Evolutionary conservation across 2,329 filamentous ascomycete species (phyloP).

Genomic region (Pleomassaria siparia): DNA sequence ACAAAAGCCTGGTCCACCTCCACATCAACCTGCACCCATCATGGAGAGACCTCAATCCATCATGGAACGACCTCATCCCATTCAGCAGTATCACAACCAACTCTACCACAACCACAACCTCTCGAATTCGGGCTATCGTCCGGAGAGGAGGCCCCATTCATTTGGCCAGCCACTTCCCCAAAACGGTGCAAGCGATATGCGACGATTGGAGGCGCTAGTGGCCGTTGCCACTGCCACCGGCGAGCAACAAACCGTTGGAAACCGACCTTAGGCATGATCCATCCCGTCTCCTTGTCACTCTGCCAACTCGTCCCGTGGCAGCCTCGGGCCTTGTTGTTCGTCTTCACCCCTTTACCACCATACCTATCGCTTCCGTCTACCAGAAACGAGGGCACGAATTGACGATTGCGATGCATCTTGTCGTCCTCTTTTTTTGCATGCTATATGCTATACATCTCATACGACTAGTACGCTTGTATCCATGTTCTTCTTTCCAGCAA

Average conservation of each 20-base stretch:
- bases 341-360: neutral
- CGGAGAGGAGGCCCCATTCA: constrained; percentile 28
- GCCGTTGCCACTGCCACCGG: constrained; percentile 66
- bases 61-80: constrained; percentile 39
- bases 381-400: constrained; percentile 14
- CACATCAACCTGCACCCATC: constrained; percentile 30
- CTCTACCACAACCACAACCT: constrained; percentile 33
- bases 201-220: constrained; percentile 63
- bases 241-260: constrained; percentile 48
- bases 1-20: constrained; percentile 36
- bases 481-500: constrained; percentile 12
- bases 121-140: constrained; percentile 28
- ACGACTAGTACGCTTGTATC: no score
- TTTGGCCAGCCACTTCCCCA: constrained; percentile 40
- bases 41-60: constrained; percentile 39
- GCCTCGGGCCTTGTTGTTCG: neutral
- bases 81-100: constrained; percentile 33
- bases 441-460: constrained; percentile 6
- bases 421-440: constrained; percentile 16
- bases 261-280: constrained; percentile 26
- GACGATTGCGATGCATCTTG: constrained; percentile 10
- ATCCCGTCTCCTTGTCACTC: neutral
- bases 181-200: constrained; percentile 52
- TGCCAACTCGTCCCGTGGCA: no score
- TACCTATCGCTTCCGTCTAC: neutral